Evolutionary conservation across 1,284 basidiomycete species (phyloP), one percentile per base, ranked within the genome.

Genomic region (Fomitopsis schrenkii): DNA sequence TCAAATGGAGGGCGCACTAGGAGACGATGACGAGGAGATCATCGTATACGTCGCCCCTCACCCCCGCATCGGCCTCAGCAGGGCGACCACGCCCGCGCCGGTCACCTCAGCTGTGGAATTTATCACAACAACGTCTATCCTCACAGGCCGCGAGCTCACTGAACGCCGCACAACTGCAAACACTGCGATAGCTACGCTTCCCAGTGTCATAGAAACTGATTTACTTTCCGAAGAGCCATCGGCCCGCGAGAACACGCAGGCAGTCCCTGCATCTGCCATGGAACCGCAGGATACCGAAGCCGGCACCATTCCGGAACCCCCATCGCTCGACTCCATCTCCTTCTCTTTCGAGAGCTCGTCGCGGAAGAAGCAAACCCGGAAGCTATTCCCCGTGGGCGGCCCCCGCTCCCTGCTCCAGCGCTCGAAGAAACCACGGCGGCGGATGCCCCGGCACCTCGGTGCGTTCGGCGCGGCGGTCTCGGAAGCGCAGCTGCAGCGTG

Each of bases 391-490:
- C 5, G 67, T 66, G 9, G 60, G 63, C 35, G 69, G 66, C 0
- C 69, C 66, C 5, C 68, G 70, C 45, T 66, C 69, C 5, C 64
- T 70, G 3, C 58, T 67, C 42, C 63, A 63, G 44, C 65, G 59
- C 35, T 65, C 61, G 2, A 63, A 58, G 15, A 59, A 57, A 17
- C 68, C 75, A 33, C 72, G 72, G 40, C 73, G 70, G 1, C 71
- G 70, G 30, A 69, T 73, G 14, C 67, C 71, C 12, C 73, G 67
- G 22, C 66, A 71, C 35, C 86, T 88, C 60, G 79, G 81, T 1
- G 74, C 77, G 4, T 81, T 80, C 59, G 86, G 84, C 1, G 84
- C 81, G n/a, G 79, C 81, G 67, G 70, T 82, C 63, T 79, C 80
- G n/a, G 88, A 90, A 67, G 80, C 75, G 14, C 73, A 76, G 65